Evolutionary conservation across 768 basidiomycete genomes (phyloP).

Genomic region (Hydnum rufescens): DNA sequence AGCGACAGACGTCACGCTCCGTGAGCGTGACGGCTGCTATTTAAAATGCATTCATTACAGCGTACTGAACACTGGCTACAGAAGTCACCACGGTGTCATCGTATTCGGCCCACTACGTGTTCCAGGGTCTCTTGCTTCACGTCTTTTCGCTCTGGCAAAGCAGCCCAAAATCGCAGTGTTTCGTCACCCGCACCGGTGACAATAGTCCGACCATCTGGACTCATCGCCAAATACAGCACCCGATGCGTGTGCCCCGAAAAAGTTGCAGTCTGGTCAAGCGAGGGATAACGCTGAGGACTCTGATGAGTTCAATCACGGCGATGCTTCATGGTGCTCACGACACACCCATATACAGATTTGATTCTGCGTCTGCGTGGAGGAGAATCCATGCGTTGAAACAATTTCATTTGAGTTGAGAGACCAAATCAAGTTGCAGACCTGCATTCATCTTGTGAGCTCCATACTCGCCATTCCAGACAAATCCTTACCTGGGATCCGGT

Average conservation of each 20-base stretch:
- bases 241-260: slow-evolving; percentile 89
- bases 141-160: slow-evolving; percentile 37
- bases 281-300: slow-evolving; percentile 51
- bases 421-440: slow-evolving; percentile 98
- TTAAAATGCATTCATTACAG: no score
- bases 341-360: slow-evolving; percentile 61
- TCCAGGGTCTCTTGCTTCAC: slow-evolving; percentile 10
- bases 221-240: slow-evolving; percentile 93
- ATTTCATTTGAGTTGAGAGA: slow-evolving; percentile 89
- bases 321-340: background rate
- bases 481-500: slow-evolving; percentile 80
- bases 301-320: slow-evolving; percentile 1
- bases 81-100: no score
- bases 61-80: no score
- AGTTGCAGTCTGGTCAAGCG: slow-evolving; percentile 83
- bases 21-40: no score
- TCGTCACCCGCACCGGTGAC: slow-evolving; percentile 97
- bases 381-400: slow-evolving; percentile 95
- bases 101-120: background rate
- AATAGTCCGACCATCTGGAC: slow-evolving; percentile 92
- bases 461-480: background rate
- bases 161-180: slow-evolving; percentile 94
- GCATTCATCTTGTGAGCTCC: background rate
- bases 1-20: no score
- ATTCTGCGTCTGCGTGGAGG: slow-evolving; percentile 81